Evolutionary conservation across 2,329 filamentous ascomycete species (phyloP), one percentile per base, ranked within the genome.

Genomic region (Ceratocystis albifundus): DNA sequence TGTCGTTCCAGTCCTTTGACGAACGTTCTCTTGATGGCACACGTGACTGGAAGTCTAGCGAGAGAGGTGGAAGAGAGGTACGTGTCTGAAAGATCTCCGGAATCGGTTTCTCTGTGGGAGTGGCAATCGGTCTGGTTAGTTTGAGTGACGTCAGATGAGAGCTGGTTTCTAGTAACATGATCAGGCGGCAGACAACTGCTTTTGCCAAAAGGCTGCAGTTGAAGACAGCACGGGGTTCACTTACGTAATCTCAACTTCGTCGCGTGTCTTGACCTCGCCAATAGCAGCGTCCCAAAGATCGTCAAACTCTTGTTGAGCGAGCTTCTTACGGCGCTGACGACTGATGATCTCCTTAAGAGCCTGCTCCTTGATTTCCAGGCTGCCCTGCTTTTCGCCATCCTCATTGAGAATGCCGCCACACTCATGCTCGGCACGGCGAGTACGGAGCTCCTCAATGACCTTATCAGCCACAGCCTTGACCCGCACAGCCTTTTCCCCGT

Each of bases 271-370:
- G 64, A 92, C 84, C 71, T 92, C 89, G 20, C 86, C 87, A 66
- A 92, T 82, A 1, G 89, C 89, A 69, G 84, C 83, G 32, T 80
- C 79, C 84, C 89, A 94, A 6, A 99, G 83, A 67, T 96, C 90
- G 70, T 97, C 90, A 72, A 99, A 96, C 73, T 97, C 93, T 53
- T 88, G 82, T 72, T 91, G 86, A 70, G 82, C 89, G 84, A 96
- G 89, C 69, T 87, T 86, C 78, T 89, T 93, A 74, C 86, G 88
- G 69, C 88, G 85, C 78, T 88, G 89, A 70, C 85, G 83, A 71
- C 82, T 84, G 69, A 96, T 85, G 66, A 85, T 83, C 69, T 88
- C 79, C 78, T 93, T 96, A 69, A 97, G 79, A 65, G 90, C 87
- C 32, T 85, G 82, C 70, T 92, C 89, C 36, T 80, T 79, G 17